A percentile compares a stretch with the other conserved stretches of the same genome.
Conservation (phyloP, 1,284 basidiomycete species). For the Cryptococcus sp. region DNA sequence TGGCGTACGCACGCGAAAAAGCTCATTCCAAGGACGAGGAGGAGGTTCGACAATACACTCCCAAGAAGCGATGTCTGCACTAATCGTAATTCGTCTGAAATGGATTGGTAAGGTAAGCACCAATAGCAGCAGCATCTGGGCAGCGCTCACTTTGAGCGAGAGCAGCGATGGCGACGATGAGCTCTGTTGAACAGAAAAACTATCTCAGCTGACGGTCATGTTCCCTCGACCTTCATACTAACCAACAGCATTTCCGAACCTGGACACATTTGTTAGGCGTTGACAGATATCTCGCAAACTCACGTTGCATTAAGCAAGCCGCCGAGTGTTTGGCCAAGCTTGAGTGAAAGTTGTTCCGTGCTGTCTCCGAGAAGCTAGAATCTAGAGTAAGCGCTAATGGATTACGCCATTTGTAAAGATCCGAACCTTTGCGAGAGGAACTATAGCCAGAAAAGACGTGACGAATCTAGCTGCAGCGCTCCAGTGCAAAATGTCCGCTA, state of each 20-base stretch:
- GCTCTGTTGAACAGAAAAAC: slow-evolving; percentile 46
- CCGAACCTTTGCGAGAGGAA: slow-evolving; percentile 76
- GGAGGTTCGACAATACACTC: slow-evolving; percentile 78
- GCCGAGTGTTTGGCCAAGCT: slow-evolving; percentile 77
- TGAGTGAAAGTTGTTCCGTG: slow-evolving; percentile 79
- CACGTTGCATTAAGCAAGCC: slow-evolving; percentile 84
- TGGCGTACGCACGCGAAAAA: slow-evolving; percentile 66
- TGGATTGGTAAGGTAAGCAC: slow-evolving; percentile 5
- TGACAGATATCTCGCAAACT: slow-evolving; percentile 11
- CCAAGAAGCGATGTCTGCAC: slow-evolving; percentile 73
- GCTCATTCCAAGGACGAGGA: slow-evolving; percentile 83
- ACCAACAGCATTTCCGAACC: slow-evolving; percentile 55
- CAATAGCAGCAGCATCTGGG: background rate
- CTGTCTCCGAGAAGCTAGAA: slow-evolving; percentile 63
- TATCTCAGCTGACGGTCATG: too few relatives aligned
- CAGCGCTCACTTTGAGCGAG: slow-evolving; percentile 66
- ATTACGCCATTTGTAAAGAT: background rate
- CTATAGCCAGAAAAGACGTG: slow-evolving; percentile 81
- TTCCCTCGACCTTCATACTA: too few relatives aligned
- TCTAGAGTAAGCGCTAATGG: background rate
- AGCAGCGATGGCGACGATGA: slow-evolving; percentile 85
- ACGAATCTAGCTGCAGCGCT: slow-evolving; percentile 79
- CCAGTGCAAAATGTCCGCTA: slow-evolving; percentile 57
- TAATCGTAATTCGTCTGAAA: slow-evolving; percentile 71
- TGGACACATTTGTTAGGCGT: slow-evolving; percentile 6